phyloP scores from a whole-genome alignment of 106 monocot species.

The Allium sativum region DNA sequence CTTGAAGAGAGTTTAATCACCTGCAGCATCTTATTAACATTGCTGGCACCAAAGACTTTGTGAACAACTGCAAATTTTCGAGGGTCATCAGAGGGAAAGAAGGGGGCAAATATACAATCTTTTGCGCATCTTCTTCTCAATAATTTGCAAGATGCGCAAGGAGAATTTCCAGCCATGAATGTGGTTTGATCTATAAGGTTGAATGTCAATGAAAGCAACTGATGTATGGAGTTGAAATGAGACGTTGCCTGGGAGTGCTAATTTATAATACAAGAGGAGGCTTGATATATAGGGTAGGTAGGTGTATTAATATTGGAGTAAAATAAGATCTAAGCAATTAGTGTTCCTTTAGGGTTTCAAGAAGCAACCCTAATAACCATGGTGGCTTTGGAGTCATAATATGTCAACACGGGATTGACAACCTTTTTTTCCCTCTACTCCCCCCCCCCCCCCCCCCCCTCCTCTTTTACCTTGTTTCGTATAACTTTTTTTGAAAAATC shows the following conservation, averaged over 20 bases:
- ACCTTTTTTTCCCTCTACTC: no score
- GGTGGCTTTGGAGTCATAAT: not conserved
- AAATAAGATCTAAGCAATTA: not conserved
- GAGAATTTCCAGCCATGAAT: constrained; percentile 29
- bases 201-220: not conserved
- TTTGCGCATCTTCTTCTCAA: constrained; percentile 64
- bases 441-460: no score
- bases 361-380: not conserved
- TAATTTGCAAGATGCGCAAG: constrained; percentile 77
- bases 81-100: constrained; percentile 75
- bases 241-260: not conserved
- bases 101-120: constrained; percentile 78
- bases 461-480: no score
- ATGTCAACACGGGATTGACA: no score
- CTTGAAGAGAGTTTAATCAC: constrained; percentile 9
- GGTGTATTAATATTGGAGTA: not conserved
- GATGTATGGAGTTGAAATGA: not conserved
- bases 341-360: not conserved
- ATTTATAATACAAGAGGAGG: not conserved
- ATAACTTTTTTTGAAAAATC: no score
- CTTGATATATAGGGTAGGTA: not conserved
- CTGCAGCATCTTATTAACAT: constrained; percentile 83
- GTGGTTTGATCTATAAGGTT: not conserved
- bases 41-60: constrained; percentile 86
- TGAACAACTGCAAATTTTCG: constrained; percentile 81